Conservation (phyloP, 305 asterid genomes). For the Fraxinus velutina region DNA sequence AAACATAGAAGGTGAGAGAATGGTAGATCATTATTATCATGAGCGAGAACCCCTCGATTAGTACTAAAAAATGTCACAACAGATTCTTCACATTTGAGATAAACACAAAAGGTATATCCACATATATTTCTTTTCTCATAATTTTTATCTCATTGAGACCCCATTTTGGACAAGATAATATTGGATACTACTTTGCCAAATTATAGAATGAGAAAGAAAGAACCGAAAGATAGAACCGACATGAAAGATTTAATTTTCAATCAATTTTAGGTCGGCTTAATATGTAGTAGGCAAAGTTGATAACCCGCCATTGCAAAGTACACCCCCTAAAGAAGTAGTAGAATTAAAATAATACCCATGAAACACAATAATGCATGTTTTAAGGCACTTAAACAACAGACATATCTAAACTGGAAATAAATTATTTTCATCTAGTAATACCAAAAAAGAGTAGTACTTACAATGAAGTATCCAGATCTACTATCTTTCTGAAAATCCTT, state of each 20-base stretch:
- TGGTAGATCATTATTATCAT: background rate
- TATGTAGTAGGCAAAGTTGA: background rate
- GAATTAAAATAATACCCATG: background rate
- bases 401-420: background rate
- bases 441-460: conserved; percentile 31
- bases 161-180: background rate
- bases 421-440: background rate
- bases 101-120: background rate
- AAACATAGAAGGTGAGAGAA: background rate
- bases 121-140: background rate
- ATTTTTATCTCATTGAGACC: background rate
- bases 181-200: background rate
- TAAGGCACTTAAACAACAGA: background rate
- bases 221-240: background rate
- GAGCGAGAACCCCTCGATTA: background rate
- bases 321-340: background rate
- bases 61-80: background rate
- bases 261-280: background rate
- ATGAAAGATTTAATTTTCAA: background rate
- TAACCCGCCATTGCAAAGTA: background rate
- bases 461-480: conserved; percentile 37
- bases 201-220: background rate
- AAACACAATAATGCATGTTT: background rate
- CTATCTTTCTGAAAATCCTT: conserved; percentile 37
- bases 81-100: background rate